phyloP scores from a whole-genome alignment of 306 rosid species.

The Prunus dulcis region DNA sequence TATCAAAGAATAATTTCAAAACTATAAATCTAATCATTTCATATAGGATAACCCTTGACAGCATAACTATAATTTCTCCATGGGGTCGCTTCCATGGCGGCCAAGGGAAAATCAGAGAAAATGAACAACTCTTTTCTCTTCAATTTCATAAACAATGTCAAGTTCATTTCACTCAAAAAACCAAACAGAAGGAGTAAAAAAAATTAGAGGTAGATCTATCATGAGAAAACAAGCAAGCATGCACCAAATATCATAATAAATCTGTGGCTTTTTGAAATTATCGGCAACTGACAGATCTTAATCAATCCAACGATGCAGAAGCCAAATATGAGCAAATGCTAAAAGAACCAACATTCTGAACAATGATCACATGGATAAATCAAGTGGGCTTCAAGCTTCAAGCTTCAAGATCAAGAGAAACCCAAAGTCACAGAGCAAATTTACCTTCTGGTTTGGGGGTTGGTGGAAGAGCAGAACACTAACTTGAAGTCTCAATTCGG shows the following conservation, averaged over 20 bases:
- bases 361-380: not conserved
- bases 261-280: not conserved
- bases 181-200: not conserved
- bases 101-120: not conserved
- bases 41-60: not conserved
- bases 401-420: not conserved
- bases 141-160: not conserved
- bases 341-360: not conserved
- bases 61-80: not conserved
- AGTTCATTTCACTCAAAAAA: not conserved
- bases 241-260: not conserved
- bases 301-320: not conserved
- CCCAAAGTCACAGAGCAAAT: not conserved
- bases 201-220: slow-evolving; percentile 9
- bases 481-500: not conserved
- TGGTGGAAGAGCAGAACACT: not conserved
- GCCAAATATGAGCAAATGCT: slow-evolving; percentile 4
- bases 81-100: too few relatives aligned
- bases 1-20: not conserved
- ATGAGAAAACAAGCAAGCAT: not conserved
- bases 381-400: not conserved
- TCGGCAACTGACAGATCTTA: slow-evolving; percentile 26
- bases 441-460: slow-evolving; percentile 12
- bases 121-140: not conserved
- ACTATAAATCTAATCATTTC: not conserved